These are phyloP conservation scores for Leptographium procerum DNA, from an alignment of 2,329 filamentous ascomycete genomes.

Conservation along the genomic window DNA sequence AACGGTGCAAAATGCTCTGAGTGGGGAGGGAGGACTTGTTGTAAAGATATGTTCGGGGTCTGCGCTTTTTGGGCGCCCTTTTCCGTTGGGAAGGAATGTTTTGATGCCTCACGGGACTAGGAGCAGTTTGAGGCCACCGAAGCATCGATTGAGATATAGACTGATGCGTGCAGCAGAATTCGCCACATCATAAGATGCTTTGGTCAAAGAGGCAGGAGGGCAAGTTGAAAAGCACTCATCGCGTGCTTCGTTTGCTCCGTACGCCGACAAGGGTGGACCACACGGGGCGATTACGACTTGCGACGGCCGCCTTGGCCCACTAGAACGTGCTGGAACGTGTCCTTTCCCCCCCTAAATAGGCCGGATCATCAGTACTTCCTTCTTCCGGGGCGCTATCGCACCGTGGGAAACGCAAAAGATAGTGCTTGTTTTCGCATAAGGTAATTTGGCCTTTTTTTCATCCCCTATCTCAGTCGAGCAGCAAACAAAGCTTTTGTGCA, in stretches of 20 bases:
- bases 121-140: neutral
- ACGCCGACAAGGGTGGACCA: neutral
- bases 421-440: neutral
- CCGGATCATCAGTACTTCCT: slow-evolving; percentile 4
- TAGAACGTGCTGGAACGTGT: slow-evolving; percentile 9
- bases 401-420: neutral
- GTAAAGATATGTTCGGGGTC: no score
- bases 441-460: neutral
- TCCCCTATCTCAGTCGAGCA: neutral
- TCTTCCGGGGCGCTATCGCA: neutral
- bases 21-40: no score
- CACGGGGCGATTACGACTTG: neutral
- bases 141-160: neutral
- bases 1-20: no score
- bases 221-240: neutral
- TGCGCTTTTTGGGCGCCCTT: no score
- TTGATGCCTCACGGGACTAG: neutral
- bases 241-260: neutral
- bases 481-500: neutral
- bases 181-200: neutral
- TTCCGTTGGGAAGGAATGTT: no score
- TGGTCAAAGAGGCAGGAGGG: neutral
- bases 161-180: neutral
- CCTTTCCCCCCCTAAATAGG: slow-evolving; percentile 3
- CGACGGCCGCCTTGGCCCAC: neutral